Conservation (phyloP, 1,139 yeast genomes). For the Yamadazyma membranifaciens region DNA sequence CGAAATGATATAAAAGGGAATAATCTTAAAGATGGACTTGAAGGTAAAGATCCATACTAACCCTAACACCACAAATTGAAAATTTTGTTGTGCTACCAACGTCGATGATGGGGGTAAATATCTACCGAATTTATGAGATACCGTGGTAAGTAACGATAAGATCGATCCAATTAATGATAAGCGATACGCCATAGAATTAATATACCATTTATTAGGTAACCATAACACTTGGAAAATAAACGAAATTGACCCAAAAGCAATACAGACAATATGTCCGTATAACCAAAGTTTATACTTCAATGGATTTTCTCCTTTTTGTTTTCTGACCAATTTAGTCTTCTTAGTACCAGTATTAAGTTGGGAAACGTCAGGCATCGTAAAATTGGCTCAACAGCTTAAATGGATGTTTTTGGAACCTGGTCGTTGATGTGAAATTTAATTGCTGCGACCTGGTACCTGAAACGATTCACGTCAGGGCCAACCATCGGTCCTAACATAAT, state of each 20-base stretch:
- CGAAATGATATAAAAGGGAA: slow-evolving; percentile 60
- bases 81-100: slow-evolving; percentile 64
- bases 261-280: slow-evolving; percentile 53
- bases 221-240: slow-evolving; percentile 46
- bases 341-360: slow-evolving; percentile 11
- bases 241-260: slow-evolving; percentile 51
- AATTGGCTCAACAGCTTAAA: background rate
- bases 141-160: slow-evolving; percentile 52
- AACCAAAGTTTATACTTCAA: slow-evolving; percentile 56
- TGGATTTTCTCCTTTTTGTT: slow-evolving; percentile 35
- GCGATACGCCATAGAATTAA: slow-evolving; percentile 50
- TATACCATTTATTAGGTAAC: slow-evolving; percentile 42
- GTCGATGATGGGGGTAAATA: slow-evolving; percentile 56
- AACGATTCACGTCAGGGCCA: background rate
- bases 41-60: slow-evolving; percentile 62
- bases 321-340: slow-evolving; percentile 40
- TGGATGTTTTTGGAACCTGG: too few relatives aligned
- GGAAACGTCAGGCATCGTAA: slow-evolving; percentile 9
- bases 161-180: slow-evolving; percentile 56
- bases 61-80: slow-evolving; percentile 59
- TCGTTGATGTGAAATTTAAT: background rate
- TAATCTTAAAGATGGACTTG: slow-evolving; percentile 60
- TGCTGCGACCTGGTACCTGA: slow-evolving; percentile 4
- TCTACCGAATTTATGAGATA: slow-evolving; percentile 57
- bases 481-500: too few relatives aligned